Evolutionary conservation across 768 basidiomycete genomes (phyloP).

Genomic region (Suillus variegatus): DNA sequence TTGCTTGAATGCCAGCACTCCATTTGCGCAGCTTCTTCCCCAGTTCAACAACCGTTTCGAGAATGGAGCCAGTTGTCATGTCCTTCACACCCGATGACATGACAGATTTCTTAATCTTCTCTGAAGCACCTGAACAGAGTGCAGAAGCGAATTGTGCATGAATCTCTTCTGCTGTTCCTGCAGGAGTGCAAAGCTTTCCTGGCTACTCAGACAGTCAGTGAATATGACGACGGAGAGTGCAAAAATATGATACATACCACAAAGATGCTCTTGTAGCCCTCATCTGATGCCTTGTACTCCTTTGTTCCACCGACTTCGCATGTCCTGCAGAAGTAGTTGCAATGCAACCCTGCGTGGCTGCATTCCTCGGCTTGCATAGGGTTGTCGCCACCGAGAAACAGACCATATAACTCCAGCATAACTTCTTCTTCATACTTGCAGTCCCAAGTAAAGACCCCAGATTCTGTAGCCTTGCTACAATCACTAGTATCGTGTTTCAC

Average conservation of each 20-base stretch:
- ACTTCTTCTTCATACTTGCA: constrained; percentile 25
- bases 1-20: background rate
- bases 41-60: constrained; percentile 5
- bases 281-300: constrained; percentile 22
- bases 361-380: constrained; percentile 40
- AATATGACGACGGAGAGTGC: too few relatives aligned
- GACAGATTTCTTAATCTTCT: constrained; percentile 9
- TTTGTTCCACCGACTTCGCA: constrained; percentile 33
- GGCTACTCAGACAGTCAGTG: background rate
- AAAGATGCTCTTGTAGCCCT: too few relatives aligned
- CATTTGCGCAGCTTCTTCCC: constrained; percentile 10
- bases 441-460: constrained; percentile 24
- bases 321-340: constrained; percentile 34
- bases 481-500: too few relatives aligned
- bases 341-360: constrained; percentile 31
- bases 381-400: constrained; percentile 32
- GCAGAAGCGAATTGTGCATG: constrained; percentile 7
- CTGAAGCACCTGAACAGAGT: background rate
- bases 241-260: too few relatives aligned
- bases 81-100: constrained; percentile 5
- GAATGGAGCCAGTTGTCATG: background rate
- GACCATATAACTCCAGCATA: constrained; percentile 23
- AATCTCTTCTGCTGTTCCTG: constrained; percentile 3
- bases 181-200: constrained; percentile 5
- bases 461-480: constrained; percentile 12